Conservation (phyloP, 306 rosid species). For the Leucaena leucocephala region DNA sequence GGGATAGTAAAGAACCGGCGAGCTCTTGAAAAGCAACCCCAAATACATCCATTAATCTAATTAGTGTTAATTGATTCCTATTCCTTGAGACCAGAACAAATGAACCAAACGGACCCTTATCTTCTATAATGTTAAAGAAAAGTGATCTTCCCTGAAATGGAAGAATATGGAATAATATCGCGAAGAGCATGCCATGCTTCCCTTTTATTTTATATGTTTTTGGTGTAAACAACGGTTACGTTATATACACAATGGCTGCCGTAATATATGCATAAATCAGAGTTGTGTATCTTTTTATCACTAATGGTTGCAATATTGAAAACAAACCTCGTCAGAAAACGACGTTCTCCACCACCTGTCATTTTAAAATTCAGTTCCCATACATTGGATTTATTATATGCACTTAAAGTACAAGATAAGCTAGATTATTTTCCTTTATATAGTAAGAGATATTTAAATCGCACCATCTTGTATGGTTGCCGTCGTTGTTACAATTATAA, state of each 20-base stretch:
- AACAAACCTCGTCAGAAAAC: background rate
- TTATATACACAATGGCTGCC: background rate
- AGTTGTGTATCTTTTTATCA: background rate
- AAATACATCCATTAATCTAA: no score
- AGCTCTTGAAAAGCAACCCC: no score
- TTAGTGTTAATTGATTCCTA: no score
- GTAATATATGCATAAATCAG: background rate
- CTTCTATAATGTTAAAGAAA: no score
- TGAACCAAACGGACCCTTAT: no score
- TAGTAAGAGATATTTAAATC: background rate
- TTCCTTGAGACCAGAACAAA: no score
- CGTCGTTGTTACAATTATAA: background rate
- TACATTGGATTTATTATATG: background rate
- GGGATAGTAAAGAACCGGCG: no score
- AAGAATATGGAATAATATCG: no score
- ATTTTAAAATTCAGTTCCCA: background rate
- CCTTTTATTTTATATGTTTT: no score
- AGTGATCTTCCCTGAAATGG: no score
- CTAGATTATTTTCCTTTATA: background rate
- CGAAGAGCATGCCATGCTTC: no score
- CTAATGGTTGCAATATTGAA: background rate
- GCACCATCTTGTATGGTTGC: background rate
- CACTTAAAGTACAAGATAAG: background rate
- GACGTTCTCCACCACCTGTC: background rate
- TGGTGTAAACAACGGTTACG: no score